A percentile compares a stretch with the other conserved stretches of the same genome.
phyloP scores from a whole-genome alignment of 164 flowering plant genomes.

The Stephania cephalantha region DNA sequence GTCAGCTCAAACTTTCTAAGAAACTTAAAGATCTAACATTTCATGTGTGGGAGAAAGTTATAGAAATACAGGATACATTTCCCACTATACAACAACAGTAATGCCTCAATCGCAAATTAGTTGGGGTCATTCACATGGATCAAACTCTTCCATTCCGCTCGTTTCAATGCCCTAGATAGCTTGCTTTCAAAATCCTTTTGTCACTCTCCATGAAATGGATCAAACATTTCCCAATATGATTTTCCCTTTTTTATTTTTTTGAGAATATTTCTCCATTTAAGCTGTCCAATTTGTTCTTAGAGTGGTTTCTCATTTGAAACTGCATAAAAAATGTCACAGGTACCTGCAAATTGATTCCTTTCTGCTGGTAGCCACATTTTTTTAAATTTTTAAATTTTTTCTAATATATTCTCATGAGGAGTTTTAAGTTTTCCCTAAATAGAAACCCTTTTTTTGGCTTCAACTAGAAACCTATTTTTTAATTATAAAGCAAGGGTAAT shows the following conservation, averaged over 20 bases:
- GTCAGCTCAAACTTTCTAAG: neutral
- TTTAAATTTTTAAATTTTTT: too few relatives aligned
- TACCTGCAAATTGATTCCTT: neutral
- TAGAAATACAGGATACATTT: neutral
- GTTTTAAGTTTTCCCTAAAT: neutral
- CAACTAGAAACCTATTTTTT: neutral
- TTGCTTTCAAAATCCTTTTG: too few relatives aligned
- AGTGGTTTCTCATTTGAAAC: neutral
- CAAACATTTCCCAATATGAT: too few relatives aligned
- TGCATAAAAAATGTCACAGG: neutral
- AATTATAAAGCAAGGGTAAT: neutral
- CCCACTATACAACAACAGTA: neutral
- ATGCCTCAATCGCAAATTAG: too few relatives aligned
- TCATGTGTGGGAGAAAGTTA: neutral
- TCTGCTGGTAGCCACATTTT: neutral
- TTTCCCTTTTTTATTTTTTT: too few relatives aligned
- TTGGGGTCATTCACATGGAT: too few relatives aligned
- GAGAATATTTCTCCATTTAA: too few relatives aligned
- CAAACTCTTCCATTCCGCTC: too few relatives aligned
- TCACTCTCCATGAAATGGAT: too few relatives aligned
- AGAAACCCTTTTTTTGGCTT: neutral
- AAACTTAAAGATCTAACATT: neutral
- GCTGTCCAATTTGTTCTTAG: neutral
- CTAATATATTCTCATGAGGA: neutral
- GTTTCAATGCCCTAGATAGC: too few relatives aligned